Evolutionary conservation across 2,329 filamentous ascomycete genomes (phyloP), one percentile per base, ranked within the genome.

Genomic region (Didymella glomerata): DNA sequence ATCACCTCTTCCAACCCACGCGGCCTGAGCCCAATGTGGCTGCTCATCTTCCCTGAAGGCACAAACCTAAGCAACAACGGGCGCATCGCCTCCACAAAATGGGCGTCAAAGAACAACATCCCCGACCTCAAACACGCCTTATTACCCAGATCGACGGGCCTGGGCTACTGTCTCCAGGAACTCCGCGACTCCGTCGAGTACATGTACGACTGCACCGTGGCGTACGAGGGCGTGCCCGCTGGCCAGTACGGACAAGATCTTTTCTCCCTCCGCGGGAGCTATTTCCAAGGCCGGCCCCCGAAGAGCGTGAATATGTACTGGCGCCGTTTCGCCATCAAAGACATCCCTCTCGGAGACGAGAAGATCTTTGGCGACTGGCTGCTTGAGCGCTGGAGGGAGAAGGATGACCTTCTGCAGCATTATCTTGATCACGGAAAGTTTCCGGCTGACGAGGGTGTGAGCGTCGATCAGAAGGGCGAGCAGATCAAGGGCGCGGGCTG

Each of bases 241-340:
- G 80, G 80, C 46, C 84, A 89, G 70, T 97, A 88, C 67, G 93
- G 93, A 25, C 92, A 97, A 74, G 88, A 96, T 48, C 88, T 91
- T 70, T 98, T 96, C 78, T 93, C 91, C 1, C 84, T 99, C 5
- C 86, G 87, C 1, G 91, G 91, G 57, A 95, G 92, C 27, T 98
- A 96, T 76, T 89, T 97, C 66, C 86, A 95, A 75, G 94, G 95
- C 42, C 89, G 91, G 0, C 89, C 93, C 0, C 95, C 95, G 5
- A 96, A 93, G 75, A 96, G 92, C 2, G 93, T 98, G 69, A 97
- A 97, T 78, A 92, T 98, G 81, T 89, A 97, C 80, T 99, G 94
- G 93, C 88, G 95, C 52, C 88, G 93, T 20, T 98, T 96, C 78
- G 84, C 85, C 24, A 73, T 97, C 20, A 84, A 84, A 16, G 88